Evolutionary conservation across 148 eudicot genomes (phyloP), one percentile per base, ranked within the genome.

Genomic region (Rhododendron griersonianum): DNA sequence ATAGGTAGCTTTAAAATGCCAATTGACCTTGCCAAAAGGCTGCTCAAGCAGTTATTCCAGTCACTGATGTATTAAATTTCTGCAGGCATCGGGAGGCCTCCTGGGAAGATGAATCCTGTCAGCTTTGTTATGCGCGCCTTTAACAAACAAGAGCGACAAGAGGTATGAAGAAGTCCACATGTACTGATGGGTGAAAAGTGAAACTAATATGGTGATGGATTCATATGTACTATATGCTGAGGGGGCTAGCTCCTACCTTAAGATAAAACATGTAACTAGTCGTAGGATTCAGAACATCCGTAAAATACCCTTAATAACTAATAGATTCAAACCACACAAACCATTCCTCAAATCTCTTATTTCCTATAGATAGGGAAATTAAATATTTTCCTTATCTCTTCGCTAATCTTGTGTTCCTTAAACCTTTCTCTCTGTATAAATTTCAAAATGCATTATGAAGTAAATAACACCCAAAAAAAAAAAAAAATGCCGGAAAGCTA

Each of bases 61-160:
- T 85, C 59, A 44, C 55, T 25, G 44, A 57, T 33, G 1, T 45
- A 63, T 51, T 78, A 19, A 78, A 57, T 81, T 35, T 86, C 5
- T 71, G 47, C 88, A 96, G 99, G 99, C 84, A 94, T 97, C 81
- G 99, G 98, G 75, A 91, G 99, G 86, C 99, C 99, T 88, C 96
- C 99, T 39, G 99, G 99, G 88, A 95, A 90, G 91, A 95, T 97
- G 98, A 94, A 92, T 87, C 81, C 98, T 84, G 90, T 88, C 45
- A 93, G 53, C 48, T 97, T 88, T 91, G 99, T 97, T 87, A 91
- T 97, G 78, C 95, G 94, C 11, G 86, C 93, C 59, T 97, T 97
- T 57, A 97, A 59, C 88, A 93, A 86, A 87, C 88, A 93, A 86
- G 99, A 97, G 87, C 91, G 90, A 28, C 89, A 92, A 90, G 98